These are phyloP conservation scores for Pulveroboletus sp. DNA, from an alignment of 768 basidiomycete genomes.

Conservation along the genomic window DNA sequence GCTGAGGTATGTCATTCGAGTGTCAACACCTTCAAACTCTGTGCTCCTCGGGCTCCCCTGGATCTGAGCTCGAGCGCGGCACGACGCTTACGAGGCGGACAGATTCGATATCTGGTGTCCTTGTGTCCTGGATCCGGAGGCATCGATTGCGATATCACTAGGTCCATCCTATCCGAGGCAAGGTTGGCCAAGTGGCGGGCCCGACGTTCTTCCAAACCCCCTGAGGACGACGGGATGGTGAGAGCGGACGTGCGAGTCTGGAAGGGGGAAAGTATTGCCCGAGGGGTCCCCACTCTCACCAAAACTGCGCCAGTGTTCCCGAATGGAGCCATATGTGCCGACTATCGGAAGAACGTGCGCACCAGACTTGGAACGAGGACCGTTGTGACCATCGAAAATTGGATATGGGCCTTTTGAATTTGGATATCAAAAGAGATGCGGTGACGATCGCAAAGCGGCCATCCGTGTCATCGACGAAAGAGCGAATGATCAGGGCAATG, in stretches of 20 bases:
- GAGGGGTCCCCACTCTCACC: not conserved
- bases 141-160: not conserved
- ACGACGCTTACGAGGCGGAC: not conserved
- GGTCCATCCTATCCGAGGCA: not conserved
- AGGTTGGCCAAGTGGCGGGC: not conserved
- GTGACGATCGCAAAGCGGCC: constrained; percentile 6
- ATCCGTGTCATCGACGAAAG: not conserved
- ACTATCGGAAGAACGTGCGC: not conserved
- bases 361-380: not conserved
- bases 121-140: not conserved
- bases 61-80: not conserved
- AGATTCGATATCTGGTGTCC: not conserved
- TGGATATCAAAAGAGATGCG: constrained; percentile 3
- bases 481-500: not conserved
- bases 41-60: too few species aligned
- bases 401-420: not conserved
- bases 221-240: not conserved
- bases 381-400: not conserved
- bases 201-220: not conserved
- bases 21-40: not conserved
- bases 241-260: not conserved
- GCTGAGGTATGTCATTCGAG: not conserved
- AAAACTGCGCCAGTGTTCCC: not conserved
- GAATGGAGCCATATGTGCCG: not conserved
- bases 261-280: not conserved